These are phyloP conservation scores for Lithospermum erythrorhizon DNA, from an alignment of 257 asterid genomes.

Conservation along the genomic window DNA sequence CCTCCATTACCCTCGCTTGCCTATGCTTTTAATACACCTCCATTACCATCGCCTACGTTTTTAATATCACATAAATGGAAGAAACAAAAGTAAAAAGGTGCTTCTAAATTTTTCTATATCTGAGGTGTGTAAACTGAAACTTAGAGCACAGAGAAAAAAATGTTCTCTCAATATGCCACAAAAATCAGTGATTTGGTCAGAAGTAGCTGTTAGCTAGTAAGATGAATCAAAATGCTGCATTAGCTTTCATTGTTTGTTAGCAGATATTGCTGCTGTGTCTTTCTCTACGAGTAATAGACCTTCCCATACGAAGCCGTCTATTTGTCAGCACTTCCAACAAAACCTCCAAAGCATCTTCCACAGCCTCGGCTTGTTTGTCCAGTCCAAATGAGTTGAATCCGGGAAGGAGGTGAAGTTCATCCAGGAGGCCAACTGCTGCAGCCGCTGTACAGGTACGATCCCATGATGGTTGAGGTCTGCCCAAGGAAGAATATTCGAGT, in stretches of 20 bases:
- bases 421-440: constrained; percentile 79
- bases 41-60: too few relatives aligned
- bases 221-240: background rate
- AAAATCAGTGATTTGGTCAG: background rate
- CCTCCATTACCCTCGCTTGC: too few relatives aligned
- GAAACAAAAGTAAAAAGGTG: too few relatives aligned
- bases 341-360: constrained; percentile 48
- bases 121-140: too few relatives aligned
- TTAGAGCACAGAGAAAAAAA: too few relatives aligned
- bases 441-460: constrained; percentile 97
- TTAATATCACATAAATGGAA: too few relatives aligned
- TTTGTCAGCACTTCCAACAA: constrained; percentile 59
- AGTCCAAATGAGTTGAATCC: constrained; percentile 40
- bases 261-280: constrained; percentile 47
- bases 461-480: constrained; percentile 96
- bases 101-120: too few relatives aligned
- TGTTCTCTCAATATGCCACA: too few relatives aligned
- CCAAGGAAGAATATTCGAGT: constrained; percentile 8
- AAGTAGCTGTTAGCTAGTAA: background rate
- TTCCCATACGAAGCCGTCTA: constrained; percentile 70
- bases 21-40: too few relatives aligned
- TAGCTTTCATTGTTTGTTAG: constrained; percentile 12
- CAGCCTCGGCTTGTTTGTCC: constrained; percentile 53
- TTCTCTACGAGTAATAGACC: constrained; percentile 49
- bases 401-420: constrained; percentile 58